Evolutionary conservation across 495 filamentous ascomycete species (phyloP).

Genomic region (Penicillium riverlandense): DNA sequence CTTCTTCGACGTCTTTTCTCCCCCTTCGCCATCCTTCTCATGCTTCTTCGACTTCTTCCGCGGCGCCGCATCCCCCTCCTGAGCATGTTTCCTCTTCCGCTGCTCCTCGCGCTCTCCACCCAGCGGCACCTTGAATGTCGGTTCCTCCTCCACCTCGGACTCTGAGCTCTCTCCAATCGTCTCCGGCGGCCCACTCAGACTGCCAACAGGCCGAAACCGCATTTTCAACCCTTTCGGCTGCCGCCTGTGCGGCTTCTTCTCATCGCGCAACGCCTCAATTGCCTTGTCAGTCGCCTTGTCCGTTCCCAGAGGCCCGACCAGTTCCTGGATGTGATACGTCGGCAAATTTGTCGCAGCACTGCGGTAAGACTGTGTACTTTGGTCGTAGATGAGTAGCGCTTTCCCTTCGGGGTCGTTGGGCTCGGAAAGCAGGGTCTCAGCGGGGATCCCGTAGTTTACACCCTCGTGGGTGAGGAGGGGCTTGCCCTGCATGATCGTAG

Average conservation of each 20-base stretch:
- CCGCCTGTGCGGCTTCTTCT: slow-evolving; percentile 36
- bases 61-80: slow-evolving; percentile 19
- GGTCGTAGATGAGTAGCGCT: slow-evolving; percentile 30
- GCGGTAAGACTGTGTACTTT: slow-evolving; percentile 25
- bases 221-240: slow-evolving; percentile 56
- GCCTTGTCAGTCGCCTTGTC: slow-evolving; percentile 21
- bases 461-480: slow-evolving; percentile 34
- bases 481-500: slow-evolving; percentile 33
- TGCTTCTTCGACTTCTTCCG: slow-evolving; percentile 42
- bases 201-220: slow-evolving; percentile 51
- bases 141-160: slow-evolving; percentile 33
- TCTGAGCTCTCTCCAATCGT: slow-evolving; percentile 44
- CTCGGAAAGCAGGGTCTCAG: slow-evolving; percentile 25
- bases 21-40: slow-evolving; percentile 11
- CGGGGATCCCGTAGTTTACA: slow-evolving; percentile 38
- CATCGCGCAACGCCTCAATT: slow-evolving; percentile 27
- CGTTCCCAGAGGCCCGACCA: slow-evolving; percentile 29
- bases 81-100: slow-evolving; percentile 34
- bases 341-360: slow-evolving; percentile 26
- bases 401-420: slow-evolving; percentile 21
- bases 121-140: slow-evolving; percentile 28
- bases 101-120: slow-evolving; percentile 20
- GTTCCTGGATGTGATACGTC: slow-evolving; percentile 39
- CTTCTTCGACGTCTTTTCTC: slow-evolving; percentile 32
- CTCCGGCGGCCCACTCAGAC: slow-evolving; percentile 34